These are phyloP conservation scores for Uronychia binucleata DNA, from an alignment of 73 alveolate species.

Conservation along the genomic window DNA sequence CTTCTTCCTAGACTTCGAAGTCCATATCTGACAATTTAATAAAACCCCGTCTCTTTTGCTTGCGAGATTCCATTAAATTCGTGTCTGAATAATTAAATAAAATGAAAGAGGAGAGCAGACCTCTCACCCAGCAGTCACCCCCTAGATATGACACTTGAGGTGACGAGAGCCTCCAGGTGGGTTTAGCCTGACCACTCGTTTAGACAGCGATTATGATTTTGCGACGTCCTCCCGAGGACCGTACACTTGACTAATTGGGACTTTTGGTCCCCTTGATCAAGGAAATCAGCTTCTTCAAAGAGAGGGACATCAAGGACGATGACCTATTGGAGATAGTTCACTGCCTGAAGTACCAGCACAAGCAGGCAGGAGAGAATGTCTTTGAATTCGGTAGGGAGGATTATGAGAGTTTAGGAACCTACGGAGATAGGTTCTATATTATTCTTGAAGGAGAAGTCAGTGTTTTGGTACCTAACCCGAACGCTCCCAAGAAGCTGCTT, in stretches of 20 bases:
- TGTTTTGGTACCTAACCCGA: constrained; percentile 40
- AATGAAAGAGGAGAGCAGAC: too few species aligned
- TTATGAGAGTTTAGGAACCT: not conserved
- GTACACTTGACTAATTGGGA: not conserved
- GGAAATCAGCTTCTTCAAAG: not conserved
- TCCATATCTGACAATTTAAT: too few species aligned
- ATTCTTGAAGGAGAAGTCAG: constrained; percentile 35
- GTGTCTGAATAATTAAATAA: too few species aligned
- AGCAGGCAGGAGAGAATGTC: not conserved
- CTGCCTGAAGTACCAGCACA: not conserved
- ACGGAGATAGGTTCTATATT: not conserved
- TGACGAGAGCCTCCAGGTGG: too few species aligned
- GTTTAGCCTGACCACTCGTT: not conserved
- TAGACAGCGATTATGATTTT: not conserved
- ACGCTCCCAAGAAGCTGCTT: constrained; percentile 5
- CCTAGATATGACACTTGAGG: too few species aligned
- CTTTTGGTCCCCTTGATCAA: not conserved
- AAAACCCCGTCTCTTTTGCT: too few species aligned
- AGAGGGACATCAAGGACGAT: not conserved
- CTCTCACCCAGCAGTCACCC: too few species aligned
- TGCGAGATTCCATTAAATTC: too few species aligned
- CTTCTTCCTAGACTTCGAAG: too few species aligned
- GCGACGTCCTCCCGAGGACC: not conserved
- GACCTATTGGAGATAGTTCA: not conserved
- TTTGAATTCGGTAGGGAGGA: not conserved